phyloP scores from a whole-genome alignment of 1,139 yeast species.

The Hemisphaericaspora subhashii region DNA sequence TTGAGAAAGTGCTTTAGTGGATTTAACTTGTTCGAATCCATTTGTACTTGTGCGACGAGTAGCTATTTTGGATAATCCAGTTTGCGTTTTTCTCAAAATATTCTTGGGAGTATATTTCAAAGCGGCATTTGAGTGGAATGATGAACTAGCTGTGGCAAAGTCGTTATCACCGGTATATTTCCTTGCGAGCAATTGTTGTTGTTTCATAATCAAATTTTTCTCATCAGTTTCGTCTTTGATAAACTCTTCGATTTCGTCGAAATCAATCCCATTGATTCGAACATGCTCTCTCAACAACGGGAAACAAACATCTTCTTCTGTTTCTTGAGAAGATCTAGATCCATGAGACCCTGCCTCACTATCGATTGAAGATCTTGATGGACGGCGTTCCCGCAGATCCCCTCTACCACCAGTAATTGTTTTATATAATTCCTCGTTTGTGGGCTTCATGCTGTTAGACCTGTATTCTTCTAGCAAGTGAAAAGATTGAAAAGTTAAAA shows the following conservation, averaged over 20 bases:
- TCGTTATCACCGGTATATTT: constrained; percentile 3
- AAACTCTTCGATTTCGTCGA: constrained; percentile 76
- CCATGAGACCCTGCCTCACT: constrained; percentile 72
- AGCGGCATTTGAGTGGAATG: constrained; percentile 42
- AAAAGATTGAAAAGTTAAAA: too few relatives aligned
- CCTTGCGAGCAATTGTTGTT: constrained; percentile 30
- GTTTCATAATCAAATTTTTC: constrained; percentile 24
- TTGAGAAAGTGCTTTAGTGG: constrained; percentile 2
- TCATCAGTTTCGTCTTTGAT: constrained; percentile 52
- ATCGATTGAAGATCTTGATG: constrained; percentile 45
- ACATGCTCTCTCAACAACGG: constrained; percentile 81
- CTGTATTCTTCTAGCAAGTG: too few relatives aligned
- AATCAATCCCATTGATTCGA: constrained; percentile 72
- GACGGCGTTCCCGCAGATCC: constrained; percentile 27
- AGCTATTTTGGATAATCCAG: constrained; percentile 10
- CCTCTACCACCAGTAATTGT: too few relatives aligned
- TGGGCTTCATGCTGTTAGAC: too few relatives aligned
- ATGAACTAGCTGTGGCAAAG: constrained; percentile 15
- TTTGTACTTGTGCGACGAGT: constrained; percentile 7
- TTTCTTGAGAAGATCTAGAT: constrained; percentile 73
- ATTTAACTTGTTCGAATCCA: not conserved
- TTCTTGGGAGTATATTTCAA: constrained; percentile 59
- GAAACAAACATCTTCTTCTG: constrained; percentile 97
- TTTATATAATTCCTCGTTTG: too few relatives aligned
- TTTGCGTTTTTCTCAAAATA: constrained; percentile 26